phyloP scores from a whole-genome alignment of 805 yeast genomes.

The Wickerhamiella australiensis region DNA sequence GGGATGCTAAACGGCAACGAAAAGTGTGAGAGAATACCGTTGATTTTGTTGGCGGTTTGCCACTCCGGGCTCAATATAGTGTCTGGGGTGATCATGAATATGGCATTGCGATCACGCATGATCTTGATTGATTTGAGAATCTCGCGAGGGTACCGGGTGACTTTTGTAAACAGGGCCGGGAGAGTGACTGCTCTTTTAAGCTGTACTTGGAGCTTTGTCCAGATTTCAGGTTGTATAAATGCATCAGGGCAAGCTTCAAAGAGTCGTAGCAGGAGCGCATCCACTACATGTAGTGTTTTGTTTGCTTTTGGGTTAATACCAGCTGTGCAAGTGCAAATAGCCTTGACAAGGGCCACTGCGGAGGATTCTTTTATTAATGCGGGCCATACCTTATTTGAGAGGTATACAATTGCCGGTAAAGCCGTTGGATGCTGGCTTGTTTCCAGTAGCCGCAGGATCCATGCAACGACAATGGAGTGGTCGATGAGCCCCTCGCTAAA shows the following conservation, averaged over 20 bases:
- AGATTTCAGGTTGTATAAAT: conserved; percentile 12
- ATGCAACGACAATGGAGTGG: conserved; percentile 44
- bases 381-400: conserved; percentile 60
- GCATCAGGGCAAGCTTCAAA: conserved; percentile 13
- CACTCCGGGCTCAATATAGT: conserved; percentile 10
- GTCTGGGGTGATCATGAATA: conserved; percentile 15
- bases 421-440: conserved; percentile 22
- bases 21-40: conserved; percentile 24
- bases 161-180: conserved; percentile 3
- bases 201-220: conserved; percentile 13
- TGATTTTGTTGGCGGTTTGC: conserved; percentile 15
- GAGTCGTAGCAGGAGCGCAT: conserved; percentile 9
- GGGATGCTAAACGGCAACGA: conserved; percentile 20
- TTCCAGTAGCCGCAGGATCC: conserved; percentile 47
- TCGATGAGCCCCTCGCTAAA: conserved; percentile 61
- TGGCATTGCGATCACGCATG: conserved; percentile 16
- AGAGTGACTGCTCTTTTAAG: conserved; percentile 3
- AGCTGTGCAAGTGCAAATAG: background rate
- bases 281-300: conserved; percentile 4
- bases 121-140: background rate
- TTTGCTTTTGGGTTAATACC: background rate
- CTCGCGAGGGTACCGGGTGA: background rate
- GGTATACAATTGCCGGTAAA: conserved; percentile 39
- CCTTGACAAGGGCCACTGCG: background rate
- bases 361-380: conserved; percentile 32